phyloP scores from a whole-genome alignment of 345 rosid genomes.

The Anacardium occidentale region DNA sequence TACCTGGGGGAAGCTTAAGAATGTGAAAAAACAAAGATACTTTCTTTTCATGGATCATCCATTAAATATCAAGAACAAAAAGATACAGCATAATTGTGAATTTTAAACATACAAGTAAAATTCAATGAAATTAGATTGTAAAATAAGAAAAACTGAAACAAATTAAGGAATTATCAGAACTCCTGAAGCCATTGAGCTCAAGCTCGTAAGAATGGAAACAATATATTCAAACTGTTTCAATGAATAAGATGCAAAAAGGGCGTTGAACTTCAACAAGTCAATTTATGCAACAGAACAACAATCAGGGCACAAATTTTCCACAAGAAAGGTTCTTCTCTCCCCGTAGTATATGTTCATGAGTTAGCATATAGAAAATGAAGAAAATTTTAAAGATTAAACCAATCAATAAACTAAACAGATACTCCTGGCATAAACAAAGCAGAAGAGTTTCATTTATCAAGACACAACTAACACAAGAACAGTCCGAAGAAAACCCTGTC shows the following conservation, averaged over 20 bases:
- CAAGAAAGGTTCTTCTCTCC: neutral
- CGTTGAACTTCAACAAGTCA: neutral
- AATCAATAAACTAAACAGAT: neutral
- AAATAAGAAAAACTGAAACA: neutral
- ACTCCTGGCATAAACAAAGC: neutral
- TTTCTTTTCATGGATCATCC: neutral
- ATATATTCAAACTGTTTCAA: too few species aligned
- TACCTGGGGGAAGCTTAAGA: slow-evolving; percentile 40
- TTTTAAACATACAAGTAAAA: neutral
- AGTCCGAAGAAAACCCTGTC: neutral
- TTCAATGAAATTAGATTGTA: neutral
- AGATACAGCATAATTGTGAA: too few species aligned
- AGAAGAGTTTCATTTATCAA: neutral
- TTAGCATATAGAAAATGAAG: neutral
- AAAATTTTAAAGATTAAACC: neutral
- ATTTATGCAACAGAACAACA: neutral
- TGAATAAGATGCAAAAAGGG: neutral
- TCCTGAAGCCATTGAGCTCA: neutral
- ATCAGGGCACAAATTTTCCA: neutral
- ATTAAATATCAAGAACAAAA: neutral
- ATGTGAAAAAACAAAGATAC: neutral
- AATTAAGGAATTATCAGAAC: neutral
- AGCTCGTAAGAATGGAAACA: too few species aligned
- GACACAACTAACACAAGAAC: neutral
- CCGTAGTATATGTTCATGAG: neutral